Base-by-base conservation (phyloP, 1,139 yeast species). In the Nadsonia commutata region DNA sequence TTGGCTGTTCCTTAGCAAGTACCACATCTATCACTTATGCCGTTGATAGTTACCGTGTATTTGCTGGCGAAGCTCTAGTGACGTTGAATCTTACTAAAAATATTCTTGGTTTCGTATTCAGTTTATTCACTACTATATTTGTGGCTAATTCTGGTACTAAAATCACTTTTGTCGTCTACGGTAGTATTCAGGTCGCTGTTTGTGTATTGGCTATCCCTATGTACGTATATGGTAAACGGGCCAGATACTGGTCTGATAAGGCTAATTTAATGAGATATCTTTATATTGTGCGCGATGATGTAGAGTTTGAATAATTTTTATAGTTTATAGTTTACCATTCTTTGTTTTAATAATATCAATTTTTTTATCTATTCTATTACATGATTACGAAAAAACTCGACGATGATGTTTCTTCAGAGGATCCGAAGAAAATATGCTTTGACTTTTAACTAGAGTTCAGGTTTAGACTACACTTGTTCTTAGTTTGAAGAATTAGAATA, bases 21-120 rank as follows among this genome's bases (percentile, higher is more conserved):
- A 74, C 80, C 4, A 72, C 79, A 1, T 75, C 78, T 11, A 76
- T 76, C 45, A 74, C 81, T 1, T 76, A 68, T 53, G 67, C 76
- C 2, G 78, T 76, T 19, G 82, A 76, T 54, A 68, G 73, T 5
- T 75, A 76, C 57, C 71, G 70, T 48, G 63, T 70, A 64, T 74
- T 69, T 62, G 79, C 82, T 0, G 69, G 76, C 7, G 82, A 76
- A 54, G 67, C 76, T 0, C 64, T 76, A 42, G 82, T 76, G 2
- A 65, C 78, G 9, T 64, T 75, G 45, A 75, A 76, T 55, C 63
- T 76, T 43, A 57, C 67, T 45, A 76, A 76, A 55, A 76, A 76
- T 52, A 57, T 71, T 6, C 46, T 76, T 22, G 81, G 81, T 5
- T 74, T 76, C 52, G 56, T 69, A 13, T 76, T 76, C 52, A 73